Base-by-base conservation (phyloP, 2,329 filamentous ascomycete species). In the Fusarium sp. region DNA sequence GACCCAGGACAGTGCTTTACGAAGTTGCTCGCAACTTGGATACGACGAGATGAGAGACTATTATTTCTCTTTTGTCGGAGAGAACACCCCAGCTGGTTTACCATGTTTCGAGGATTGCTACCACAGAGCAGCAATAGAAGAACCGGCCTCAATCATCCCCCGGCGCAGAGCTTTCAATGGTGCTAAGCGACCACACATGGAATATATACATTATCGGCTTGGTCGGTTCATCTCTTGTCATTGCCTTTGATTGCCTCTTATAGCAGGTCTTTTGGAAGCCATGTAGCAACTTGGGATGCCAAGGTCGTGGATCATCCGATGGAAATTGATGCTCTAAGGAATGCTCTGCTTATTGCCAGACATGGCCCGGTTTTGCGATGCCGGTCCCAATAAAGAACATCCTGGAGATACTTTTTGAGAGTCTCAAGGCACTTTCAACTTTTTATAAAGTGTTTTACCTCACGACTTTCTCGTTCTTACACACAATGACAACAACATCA, bases 391-490 rank as follows among this genome's bases (percentile, higher is more conserved):
- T 38, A 7, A n/a, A 38, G 17, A 4, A 17, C 9, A 17, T 38
- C 9, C 4, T n/a, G 17, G 17, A 38, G 17, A 17, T 38, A 5
- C 6, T 7, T 3, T 35, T 35, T 3, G 14, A 15, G 14, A 35
- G 14, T 0, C 1, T 3, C 1, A 35, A 35, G 15, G 2, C 14
- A 3, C 14, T 15, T 6, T 7, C 33, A 12, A 14, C 2, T 35
- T 15, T 7, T 35, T 7, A 14, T 37, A 6, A 37, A 37, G 6
- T 37, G 1, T 17, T 37, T 37, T 17, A 3, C 17, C 15, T 15
- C 4, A 9, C 17, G 15, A 9, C 35, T 37, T 17, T 7, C 35
- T 37, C 9, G 7, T 37, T 37, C 6, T 37, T 17, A 7, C 20
- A 20, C 20, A 20, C 20, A 20, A 20, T 20, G 20, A 20, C 20